These are phyloP conservation scores for Phialophora macrospora DNA, from an alignment of 2,329 filamentous ascomycete genomes.

Conservation along the genomic window DNA sequence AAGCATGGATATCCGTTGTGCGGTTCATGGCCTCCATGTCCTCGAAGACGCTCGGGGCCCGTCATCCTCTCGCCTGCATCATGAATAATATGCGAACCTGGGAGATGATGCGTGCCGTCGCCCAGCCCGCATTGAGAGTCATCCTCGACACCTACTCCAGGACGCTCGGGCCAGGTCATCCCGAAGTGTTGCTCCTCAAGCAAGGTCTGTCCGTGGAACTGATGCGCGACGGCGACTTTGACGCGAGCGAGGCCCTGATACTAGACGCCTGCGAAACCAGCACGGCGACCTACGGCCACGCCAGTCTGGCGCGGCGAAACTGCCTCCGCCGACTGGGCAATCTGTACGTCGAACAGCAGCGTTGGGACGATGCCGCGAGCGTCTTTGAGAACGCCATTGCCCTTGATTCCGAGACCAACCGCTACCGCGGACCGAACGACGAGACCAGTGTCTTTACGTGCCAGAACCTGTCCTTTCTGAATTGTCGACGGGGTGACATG, in stretches of 20 bases:
- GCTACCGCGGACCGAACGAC: not conserved
- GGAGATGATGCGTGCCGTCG: conserved; percentile 1
- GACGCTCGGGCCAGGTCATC: not conserved
- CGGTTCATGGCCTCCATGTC: conserved; percentile 16
- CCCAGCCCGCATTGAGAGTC: conserved; percentile 1
- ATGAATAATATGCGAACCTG: not conserved
- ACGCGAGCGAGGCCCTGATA: not conserved
- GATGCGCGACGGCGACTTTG: conserved; percentile 13
- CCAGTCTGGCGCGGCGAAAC: conserved; percentile 9
- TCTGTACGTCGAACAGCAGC: conserved; percentile 12
- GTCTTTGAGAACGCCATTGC: conserved; percentile 4
- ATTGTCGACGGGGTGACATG: conserved; percentile 2
- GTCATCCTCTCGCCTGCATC: conserved; percentile 9
- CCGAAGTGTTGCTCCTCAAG: conserved; percentile 6
- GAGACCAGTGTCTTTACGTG: conserved; percentile 17
- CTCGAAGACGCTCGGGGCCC: conserved; percentile 1
- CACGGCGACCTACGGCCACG: not conserved
- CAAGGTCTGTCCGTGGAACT: conserved; percentile 8
- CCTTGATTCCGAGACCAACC: conserved; percentile 6
- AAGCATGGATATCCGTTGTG: conserved; percentile 10
- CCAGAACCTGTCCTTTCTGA: conserved; percentile 16
- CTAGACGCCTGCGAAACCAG: conserved; percentile 1
- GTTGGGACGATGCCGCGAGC: conserved; percentile 11
- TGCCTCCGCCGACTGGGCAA: conserved; percentile 17
- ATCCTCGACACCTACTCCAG: not conserved